phyloP scores from a whole-genome alignment of 2,329 filamentous ascomycete species.

The Aspergillus glaucus region DNA sequence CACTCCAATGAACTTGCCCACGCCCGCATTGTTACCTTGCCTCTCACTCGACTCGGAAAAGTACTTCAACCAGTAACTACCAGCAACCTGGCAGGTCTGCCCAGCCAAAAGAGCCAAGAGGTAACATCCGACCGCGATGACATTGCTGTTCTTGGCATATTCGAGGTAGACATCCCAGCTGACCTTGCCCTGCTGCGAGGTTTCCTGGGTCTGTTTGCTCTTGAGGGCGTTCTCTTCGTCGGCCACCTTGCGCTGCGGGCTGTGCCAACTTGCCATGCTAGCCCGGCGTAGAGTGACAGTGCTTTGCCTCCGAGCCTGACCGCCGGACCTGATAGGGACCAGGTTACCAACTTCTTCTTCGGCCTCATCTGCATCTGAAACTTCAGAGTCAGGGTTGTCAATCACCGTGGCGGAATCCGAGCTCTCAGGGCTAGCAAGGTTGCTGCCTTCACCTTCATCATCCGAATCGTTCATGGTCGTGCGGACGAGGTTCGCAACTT shows the following conservation, averaged over 20 bases:
- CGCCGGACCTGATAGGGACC: constrained; percentile 62
- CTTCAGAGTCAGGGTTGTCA: constrained; percentile 44
- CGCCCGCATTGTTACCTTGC: constrained; percentile 61
- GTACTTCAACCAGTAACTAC: constrained; percentile 85
- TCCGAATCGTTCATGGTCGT: constrained; percentile 53
- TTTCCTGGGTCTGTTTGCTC: constrained; percentile 81
- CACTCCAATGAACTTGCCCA: constrained; percentile 87
- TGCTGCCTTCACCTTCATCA: constrained; percentile 42
- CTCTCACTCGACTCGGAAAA: constrained; percentile 79
- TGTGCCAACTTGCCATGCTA: constrained; percentile 83
- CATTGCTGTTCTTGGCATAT: constrained; percentile 91
- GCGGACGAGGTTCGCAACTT: constrained; percentile 77
- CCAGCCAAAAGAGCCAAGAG: constrained; percentile 67
- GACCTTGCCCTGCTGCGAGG: constrained; percentile 89
- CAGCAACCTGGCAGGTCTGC: constrained; percentile 75
- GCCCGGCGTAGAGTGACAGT: constrained; percentile 78
- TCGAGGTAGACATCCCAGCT: constrained; percentile 94
- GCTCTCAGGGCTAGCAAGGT: constrained; percentile 64
- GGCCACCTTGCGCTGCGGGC: constrained; percentile 72
- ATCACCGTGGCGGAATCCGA: constrained; percentile 50
- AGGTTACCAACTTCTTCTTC: constrained; percentile 72
- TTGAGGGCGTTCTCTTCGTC: constrained; percentile 72
- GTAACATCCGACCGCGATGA: constrained; percentile 77
- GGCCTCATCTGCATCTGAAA: constrained; percentile 50
- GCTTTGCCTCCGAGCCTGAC: constrained; percentile 59